Base-by-base conservation (phyloP, 768 basidiomycete genomes). In the Dentipellis fragilis region DNA sequence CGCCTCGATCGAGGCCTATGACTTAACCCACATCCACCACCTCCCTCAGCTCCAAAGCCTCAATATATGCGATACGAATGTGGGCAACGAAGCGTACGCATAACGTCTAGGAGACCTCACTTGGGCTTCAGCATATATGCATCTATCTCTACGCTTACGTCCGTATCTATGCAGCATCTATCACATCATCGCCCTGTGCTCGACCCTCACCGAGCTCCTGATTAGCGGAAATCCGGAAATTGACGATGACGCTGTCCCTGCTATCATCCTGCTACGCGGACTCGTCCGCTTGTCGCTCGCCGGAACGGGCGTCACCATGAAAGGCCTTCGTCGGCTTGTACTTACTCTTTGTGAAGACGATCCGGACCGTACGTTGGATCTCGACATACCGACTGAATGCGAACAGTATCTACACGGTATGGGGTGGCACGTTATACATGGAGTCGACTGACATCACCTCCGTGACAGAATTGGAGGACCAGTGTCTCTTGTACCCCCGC, bases 21-120 rank as follows among this genome's bases (percentile, higher is more conserved):
- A 81, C 58, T 62, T 86, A 16, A 65, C 70, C 12, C 68, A 78
- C 54, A 73, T 85, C 19, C 78, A 80, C 54, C 77, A 76, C 57
- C 73, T 85, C 16, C 80, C 78, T 2, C 72, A 69, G 48, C 73
- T 85, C 10, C 65, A 72, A 4, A 69, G 64, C 11, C 69, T 85
- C 35, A 64, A 71, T 39, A 67, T 84, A 19, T 73, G 76, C 61
- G 72, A 76, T 55, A 82, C 82, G 9, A 73, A 75, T 10, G 78
- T 85, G 36, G 73, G 78, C 39, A 81, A 85, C 60, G 83, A 85
- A 74, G 79, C 76, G 84, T 84, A 56, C n/a, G n/a, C n/a, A n/a
- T n/a, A n/a, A n/a, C 29, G 29, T 23, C 12, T 35, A 12, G 8
- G 19, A 35, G 8, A 8, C 14, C n/a, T 23, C 16, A n/a, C n/a